Percentiles rank a stretch among this genome's conserved stretches.
phyloP scores from a whole-genome alignment of 331 rosid species.

The Telfairia occidentalis region DNA sequence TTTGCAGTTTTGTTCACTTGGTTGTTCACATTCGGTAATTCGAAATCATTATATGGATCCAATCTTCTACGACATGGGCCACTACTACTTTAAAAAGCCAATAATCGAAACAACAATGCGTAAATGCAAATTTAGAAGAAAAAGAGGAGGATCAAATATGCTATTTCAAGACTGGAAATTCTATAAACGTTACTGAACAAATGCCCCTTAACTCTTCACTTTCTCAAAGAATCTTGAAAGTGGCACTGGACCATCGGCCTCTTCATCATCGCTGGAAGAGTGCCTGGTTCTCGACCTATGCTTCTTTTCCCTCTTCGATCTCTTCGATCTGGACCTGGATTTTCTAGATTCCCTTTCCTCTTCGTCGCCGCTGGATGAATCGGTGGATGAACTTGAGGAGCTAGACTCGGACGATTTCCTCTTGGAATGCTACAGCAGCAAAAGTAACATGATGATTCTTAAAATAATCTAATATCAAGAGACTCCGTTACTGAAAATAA shows the following conservation, averaged over 20 bases:
- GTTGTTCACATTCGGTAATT: not conserved
- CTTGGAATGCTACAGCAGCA: constrained; percentile 59
- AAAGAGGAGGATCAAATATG: constrained; percentile 1
- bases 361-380: constrained; percentile 55
- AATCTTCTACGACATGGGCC: not conserved
- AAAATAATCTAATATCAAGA: not conserved
- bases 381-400: constrained; percentile 54
- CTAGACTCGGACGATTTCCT: constrained; percentile 63
- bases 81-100: not conserved
- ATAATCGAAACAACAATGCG: not conserved
- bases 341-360: constrained; percentile 61
- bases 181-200: not conserved
- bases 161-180: constrained; percentile 4
- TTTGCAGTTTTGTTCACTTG: not conserved
- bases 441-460: constrained; percentile 9
- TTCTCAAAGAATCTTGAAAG: constrained; percentile 82
- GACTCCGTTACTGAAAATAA: not conserved
- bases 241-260: constrained; percentile 68
- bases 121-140: not conserved
- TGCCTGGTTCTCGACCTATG: constrained; percentile 56
- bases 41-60: not conserved
- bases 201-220: constrained; percentile 34
- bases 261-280: constrained; percentile 33
- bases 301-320: constrained; percentile 75
- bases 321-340: constrained; percentile 80